Percentiles rank a stretch among this genome's conserved stretches.
phyloP scores from a whole-genome alignment of 345 rosid genomes.

The Schrenkiella parvula region DNA sequence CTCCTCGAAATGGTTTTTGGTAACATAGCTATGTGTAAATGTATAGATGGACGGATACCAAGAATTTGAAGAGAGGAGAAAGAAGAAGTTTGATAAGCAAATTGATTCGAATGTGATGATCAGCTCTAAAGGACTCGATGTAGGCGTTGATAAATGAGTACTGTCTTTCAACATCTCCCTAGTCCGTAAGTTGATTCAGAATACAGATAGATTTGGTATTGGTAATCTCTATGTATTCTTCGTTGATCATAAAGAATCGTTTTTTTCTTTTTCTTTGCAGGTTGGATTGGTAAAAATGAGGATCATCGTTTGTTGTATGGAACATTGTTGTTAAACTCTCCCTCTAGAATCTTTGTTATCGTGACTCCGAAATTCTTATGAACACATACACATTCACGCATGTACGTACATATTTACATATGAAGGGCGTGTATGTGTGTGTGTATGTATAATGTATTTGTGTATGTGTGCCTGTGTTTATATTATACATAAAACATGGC shows the following conservation, averaged over 20 bases:
- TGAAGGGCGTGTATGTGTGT: constrained; percentile 15
- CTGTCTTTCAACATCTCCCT: neutral
- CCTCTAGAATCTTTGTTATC: constrained; percentile 2
- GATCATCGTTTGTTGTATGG: constrained; percentile 12
- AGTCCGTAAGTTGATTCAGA: constrained; percentile 12
- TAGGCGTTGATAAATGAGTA: constrained; percentile 63
- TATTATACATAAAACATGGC: constrained; percentile 8
- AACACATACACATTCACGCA: constrained; percentile 18
- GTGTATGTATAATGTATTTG: neutral
- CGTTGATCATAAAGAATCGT: neutral
- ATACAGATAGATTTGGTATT: neutral
- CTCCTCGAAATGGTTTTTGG: neutral
- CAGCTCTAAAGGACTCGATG: constrained; percentile 89
- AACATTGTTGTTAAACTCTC: constrained; percentile 24
- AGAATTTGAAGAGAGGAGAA: constrained; percentile 90
- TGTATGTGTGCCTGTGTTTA: constrained; percentile 2
- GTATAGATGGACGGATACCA: constrained; percentile 83
- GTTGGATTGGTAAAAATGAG: constrained; percentile 16
- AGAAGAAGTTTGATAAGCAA: constrained; percentile 91
- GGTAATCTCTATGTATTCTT: neutral
- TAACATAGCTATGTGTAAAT: neutral
- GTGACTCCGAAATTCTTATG: neutral
- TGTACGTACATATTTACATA: neutral
- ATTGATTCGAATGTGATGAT: constrained; percentile 97
- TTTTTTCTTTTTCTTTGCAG: neutral